These are phyloP conservation scores for Eucalyptus coolabah DNA, from an alignment of 345 rosid genomes.

Conservation along the genomic window DNA sequence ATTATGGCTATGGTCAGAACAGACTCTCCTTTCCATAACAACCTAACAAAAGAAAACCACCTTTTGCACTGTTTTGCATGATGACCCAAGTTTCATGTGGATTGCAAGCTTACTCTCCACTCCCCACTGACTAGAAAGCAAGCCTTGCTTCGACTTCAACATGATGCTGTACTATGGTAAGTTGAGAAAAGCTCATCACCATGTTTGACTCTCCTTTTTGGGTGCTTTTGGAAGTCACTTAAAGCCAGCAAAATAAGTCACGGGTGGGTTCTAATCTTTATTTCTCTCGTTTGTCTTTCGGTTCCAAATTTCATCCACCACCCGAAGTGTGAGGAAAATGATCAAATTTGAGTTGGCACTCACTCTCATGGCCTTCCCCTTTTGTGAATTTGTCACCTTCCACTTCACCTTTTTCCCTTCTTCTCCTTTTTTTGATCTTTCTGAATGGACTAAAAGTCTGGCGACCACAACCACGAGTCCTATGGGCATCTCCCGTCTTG, in stretches of 20 bases:
- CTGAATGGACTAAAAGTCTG: background rate
- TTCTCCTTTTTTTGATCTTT: background rate
- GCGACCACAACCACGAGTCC: background rate
- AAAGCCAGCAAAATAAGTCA: background rate
- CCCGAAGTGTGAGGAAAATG: background rate
- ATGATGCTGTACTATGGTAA: background rate
- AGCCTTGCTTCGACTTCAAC: background rate
- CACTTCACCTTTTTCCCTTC: background rate
- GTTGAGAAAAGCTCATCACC: background rate
- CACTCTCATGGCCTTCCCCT: background rate
- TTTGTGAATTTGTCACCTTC: background rate
- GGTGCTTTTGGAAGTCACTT: background rate
- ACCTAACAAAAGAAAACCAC: background rate
- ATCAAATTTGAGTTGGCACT: background rate
- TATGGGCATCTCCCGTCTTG: background rate
- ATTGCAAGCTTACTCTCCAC: background rate
- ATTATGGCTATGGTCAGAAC: background rate
- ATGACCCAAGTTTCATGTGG: background rate
- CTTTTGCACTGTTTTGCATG: background rate
- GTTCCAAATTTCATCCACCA: background rate
- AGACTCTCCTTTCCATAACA: background rate
- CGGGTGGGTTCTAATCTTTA: background rate
- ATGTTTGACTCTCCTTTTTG: background rate
- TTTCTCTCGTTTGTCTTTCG: background rate
- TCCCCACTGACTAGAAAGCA: background rate